Evolutionary conservation across 352 stramenopile genomes (phyloP), one percentile per base, ranked within the genome.

Genomic region (Pythium diclinum): DNA sequence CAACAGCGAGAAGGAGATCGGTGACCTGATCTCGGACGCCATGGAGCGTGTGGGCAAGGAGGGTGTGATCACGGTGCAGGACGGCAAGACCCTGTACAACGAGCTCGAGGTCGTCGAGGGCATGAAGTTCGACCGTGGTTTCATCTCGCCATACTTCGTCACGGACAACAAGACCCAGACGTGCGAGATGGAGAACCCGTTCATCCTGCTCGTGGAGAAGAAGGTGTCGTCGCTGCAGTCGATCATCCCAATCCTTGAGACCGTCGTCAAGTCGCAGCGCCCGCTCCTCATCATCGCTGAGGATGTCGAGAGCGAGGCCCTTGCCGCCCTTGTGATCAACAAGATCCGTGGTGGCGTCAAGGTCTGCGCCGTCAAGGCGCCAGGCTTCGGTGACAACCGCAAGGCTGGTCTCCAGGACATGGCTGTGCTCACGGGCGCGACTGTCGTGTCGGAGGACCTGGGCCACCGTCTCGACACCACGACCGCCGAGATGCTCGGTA

Each of bases 11-110:
- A 84, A 74, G 21, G 96, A 99, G 76, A 99, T 99, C 75, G 98
- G 98, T 66, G 78, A 89, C 59, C 83, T 99, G 36, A 99, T 99
- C 74, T 91, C 83, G 53, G 97, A 99, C 75, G 98, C 98, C 65
- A 99, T 99, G 97, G 97, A 99, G 79, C 87, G 96, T 56, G 98
- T 99, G 30, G 97, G 97, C 67, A 99, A 99, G 79, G 97, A 99
- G 68, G 98, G 98, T 61, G 96, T 98, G 30, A 99, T 98, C 79
- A 98, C 94, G 17, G 91, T 98, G 34, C 95, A 99, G 85, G 98
- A 99, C 79, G 97, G 97, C 65, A 99, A 99, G 89, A 99, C 97
- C 28, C 77, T 99, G 56, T 95, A 98, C 69, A 99, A 99, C 85
- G 97, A 99, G 82, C 85, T 99, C 28, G 97, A 99, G 76, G 97